Base-by-base conservation (phyloP, 257 asterid genomes). In the Fraxinus cuspidata region DNA sequence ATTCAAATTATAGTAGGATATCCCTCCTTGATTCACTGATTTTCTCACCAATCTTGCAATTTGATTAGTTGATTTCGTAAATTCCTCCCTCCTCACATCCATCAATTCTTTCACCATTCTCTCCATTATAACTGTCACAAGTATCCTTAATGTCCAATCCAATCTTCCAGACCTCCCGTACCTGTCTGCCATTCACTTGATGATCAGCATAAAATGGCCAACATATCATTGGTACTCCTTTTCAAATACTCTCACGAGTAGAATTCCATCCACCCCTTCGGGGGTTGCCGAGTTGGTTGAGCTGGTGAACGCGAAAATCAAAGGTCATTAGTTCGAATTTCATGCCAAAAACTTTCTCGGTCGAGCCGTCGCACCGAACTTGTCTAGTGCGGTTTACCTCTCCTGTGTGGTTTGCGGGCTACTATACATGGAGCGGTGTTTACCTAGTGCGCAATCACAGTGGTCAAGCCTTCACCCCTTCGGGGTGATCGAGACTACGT, bases 91-190 rank as follows among this genome's bases (percentile, higher is more conserved):
- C 9, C 76, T 83, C 73, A 19, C 78, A 12, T 75, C 86, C 83
- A 75, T 83, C 73, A 79, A 47, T 72, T 75, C 83, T 27, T 35
- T 66, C 18, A 83, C 80, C 79, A 66, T 74, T 34, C 32, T 79
- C 64, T 76, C 79, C 15, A 76, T 64, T 0, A 21, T 75, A 21
- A 29, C 53, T 75, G 5, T 83, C 86, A 75, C 83, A 79, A n/a
- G 72, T 75, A n/a, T 83, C 86, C 66, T 83, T 83, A 81, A 83
- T 83, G 74, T 83, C 83, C 79, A 83, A 7, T n/a, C 86, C 83
- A 28, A 75, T 63, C 77, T 80, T 83, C 81, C 81, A 83, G 4
- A 83, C 83, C 76, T 83, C 74, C 74, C 56, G 79, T 0, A 83
- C 86, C 40, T 72, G 75, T 75, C 81, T 71, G 25, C 82, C 80